A percentile compares a stretch with the other conserved stretches of the same genome.
Evolutionary conservation across 2,329 filamentous ascomycete species (phyloP).

Genomic region (Corinectria fuckeliana): DNA sequence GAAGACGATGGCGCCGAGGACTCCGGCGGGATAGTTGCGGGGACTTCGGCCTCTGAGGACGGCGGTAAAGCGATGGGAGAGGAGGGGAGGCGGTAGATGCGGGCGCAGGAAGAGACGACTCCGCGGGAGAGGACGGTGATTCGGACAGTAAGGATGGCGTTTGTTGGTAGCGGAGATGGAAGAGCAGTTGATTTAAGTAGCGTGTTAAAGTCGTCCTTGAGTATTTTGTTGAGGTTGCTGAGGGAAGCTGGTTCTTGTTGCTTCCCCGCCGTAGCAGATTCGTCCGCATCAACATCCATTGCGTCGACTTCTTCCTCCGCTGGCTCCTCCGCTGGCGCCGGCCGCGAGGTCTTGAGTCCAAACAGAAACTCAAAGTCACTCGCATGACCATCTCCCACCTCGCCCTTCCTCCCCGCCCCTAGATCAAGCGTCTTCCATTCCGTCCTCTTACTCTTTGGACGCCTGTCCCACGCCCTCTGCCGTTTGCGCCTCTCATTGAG

Average conservation of each 20-base stretch:
- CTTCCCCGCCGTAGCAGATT: not conserved
- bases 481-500: conserved; percentile 70
- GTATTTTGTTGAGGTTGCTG: conserved; percentile 31
- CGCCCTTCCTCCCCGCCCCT: conserved; percentile 76
- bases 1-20: conserved; percentile 17
- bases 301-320: conserved; percentile 34
- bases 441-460: conserved; percentile 81
- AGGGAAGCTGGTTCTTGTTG: conserved; percentile 12
- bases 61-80: conserved; percentile 26
- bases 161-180: conserved; percentile 38
- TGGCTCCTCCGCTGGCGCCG: conserved; percentile 18
- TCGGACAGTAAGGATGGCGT: conserved; percentile 64
- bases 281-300: conserved; percentile 43
- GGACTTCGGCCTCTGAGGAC: conserved; percentile 51
- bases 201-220: conserved; percentile 41
- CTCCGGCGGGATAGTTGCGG: conserved; percentile 49
- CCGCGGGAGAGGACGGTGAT: conserved; percentile 75
- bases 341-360: conserved; percentile 22
- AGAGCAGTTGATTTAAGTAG: conserved; percentile 32
- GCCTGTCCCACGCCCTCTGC: conserved; percentile 77
- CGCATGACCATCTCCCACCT: conserved; percentile 80
- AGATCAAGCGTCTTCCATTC: conserved; percentile 79
- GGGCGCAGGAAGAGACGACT: conserved; percentile 72
- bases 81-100: conserved; percentile 82
- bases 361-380: conserved; percentile 85